A percentile compares a stretch with the other conserved stretches of the same genome.
These are phyloP conservation scores for Lophium mytilinum DNA, from an alignment of 495 filamentous ascomycete species.

Conservation along the genomic window DNA sequence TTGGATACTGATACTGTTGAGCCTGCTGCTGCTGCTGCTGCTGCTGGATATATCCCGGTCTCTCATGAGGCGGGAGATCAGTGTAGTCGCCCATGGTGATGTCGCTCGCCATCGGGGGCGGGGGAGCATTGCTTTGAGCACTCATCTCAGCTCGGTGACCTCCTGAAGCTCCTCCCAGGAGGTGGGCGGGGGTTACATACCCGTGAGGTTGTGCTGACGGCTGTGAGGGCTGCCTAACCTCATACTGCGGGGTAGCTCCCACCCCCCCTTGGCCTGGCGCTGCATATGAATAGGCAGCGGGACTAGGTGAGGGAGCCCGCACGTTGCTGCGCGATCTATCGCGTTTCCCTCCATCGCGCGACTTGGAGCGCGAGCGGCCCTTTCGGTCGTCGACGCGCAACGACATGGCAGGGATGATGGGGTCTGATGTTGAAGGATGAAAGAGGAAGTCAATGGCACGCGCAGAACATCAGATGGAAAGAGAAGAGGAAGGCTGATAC, in stretches of 20 bases:
- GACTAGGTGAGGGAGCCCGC: slow-evolving; percentile 22
- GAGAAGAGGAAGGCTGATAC: no score
- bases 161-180: no score
- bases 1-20: slow-evolving; percentile 4
- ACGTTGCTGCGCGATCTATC: slow-evolving; percentile 24
- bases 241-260: slow-evolving; percentile 19
- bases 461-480: no score
- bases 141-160: no score
- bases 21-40: slow-evolving; percentile 14
- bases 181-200: not conserved
- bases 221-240: slow-evolving; percentile 24
- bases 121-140: no score
- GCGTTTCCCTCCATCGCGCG: slow-evolving; percentile 10
- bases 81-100: slow-evolving; percentile 31
- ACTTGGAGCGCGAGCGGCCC: slow-evolving; percentile 26
- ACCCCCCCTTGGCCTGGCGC: slow-evolving; percentile 1
- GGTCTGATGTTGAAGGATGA: not conserved
- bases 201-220: slow-evolving; percentile 6
- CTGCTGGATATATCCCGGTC: slow-evolving; percentile 29
- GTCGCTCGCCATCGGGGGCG: slow-evolving; percentile 4
- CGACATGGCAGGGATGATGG: slow-evolving; percentile 12
- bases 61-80: slow-evolving; percentile 32
- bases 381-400: slow-evolving; percentile 21
- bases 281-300: slow-evolving; percentile 12
- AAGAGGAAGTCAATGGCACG: no score